Evolutionary conservation across 345 rosid genomes (phyloP).

Genomic region (Murraya paniculata): DNA sequence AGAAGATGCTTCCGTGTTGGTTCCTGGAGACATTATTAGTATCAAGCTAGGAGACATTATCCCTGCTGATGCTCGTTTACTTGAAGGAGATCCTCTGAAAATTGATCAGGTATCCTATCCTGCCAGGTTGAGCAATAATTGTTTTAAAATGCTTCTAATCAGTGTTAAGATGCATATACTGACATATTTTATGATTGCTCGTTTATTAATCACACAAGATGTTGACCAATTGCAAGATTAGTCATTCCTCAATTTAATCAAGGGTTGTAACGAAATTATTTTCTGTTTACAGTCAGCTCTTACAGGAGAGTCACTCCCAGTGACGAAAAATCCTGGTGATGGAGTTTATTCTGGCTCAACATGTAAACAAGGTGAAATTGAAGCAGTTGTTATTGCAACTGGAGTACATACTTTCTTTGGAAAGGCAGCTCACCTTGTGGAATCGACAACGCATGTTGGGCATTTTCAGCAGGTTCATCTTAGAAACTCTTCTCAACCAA

Average conservation of each 20-base stretch:
- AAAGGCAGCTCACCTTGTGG: conserved; percentile 96
- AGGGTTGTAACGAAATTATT: not conserved
- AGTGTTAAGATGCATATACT: not conserved
- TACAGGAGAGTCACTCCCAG: conserved; percentile 91
- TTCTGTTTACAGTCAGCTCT: conserved; percentile 66
- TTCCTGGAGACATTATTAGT: conserved; percentile 54
- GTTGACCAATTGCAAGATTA: not conserved
- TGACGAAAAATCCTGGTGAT: conserved; percentile 63
- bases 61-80: conserved; percentile 61
- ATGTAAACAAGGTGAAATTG: conserved; percentile 91
- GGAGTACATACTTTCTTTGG: conserved; percentile 95
- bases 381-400: conserved; percentile 87
- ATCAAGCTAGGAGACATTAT: conserved; percentile 60
- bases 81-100: conserved; percentile 64
- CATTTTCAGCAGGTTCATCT: conserved; percentile 78
- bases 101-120: conserved; percentile 45
- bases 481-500: not conserved
- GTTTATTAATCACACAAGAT: not conserved
- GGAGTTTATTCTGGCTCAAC: conserved; percentile 91
- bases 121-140: not conserved
- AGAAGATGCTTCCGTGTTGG: conserved; percentile 50
- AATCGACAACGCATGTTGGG: conserved; percentile 73
- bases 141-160: not conserved
- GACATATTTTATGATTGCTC: not conserved
- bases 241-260: not conserved